Conservation (phyloP, 257 asterid genomes). For the Solanum ossicruentum region DNA sequence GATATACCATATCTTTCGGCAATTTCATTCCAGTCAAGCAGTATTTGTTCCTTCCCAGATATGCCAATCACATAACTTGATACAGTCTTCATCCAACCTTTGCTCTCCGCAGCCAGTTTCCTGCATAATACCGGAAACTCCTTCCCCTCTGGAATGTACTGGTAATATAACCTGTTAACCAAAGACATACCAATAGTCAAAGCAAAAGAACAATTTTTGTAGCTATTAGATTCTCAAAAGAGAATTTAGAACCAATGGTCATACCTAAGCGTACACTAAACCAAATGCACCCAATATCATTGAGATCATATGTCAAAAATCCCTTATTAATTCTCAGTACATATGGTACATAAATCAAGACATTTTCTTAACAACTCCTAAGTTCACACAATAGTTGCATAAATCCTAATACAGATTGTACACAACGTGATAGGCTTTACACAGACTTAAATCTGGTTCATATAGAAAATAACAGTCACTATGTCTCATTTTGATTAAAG, state of each 20-base stretch:
- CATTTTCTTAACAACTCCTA: background rate
- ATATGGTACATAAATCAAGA: background rate
- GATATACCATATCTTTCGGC: constrained; percentile 64
- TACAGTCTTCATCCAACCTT: constrained; percentile 33
- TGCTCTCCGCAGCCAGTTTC: constrained; percentile 31
- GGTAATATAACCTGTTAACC: constrained; percentile 65
- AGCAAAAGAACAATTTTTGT: background rate
- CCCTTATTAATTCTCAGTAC: background rate
- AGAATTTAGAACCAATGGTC: background rate
- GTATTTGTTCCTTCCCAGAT: constrained; percentile 37
- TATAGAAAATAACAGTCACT: background rate
- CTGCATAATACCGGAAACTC: constrained; percentile 83
- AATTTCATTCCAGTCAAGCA: constrained; percentile 91
- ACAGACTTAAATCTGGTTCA: background rate
- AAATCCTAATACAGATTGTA: background rate
- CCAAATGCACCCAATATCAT: background rate
- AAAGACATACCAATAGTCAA: background rate
- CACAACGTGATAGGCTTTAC: background rate
- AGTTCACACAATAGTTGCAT: background rate
- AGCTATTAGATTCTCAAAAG: background rate
- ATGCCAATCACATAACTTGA: constrained; percentile 27
- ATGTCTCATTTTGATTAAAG: background rate
- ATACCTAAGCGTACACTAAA: background rate
- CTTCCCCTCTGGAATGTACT: constrained; percentile 81
- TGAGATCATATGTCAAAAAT: background rate